Evolutionary conservation across 352 stramenopile species (phyloP), one percentile per base, ranked within the genome.

Genomic region (Phytopythium cucurbitacearum): DNA sequence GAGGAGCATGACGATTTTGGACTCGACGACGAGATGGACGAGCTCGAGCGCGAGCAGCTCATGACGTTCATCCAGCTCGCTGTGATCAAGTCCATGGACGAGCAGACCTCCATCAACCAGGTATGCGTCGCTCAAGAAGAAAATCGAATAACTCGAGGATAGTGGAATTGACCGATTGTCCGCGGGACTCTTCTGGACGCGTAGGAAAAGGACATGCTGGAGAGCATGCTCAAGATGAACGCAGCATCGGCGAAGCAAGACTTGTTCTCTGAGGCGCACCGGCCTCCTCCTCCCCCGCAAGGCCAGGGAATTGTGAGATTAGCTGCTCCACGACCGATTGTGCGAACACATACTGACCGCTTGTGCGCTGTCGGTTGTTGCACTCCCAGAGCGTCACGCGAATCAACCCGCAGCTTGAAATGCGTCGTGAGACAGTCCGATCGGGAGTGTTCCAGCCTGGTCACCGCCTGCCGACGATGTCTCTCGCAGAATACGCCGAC

Each of bases 391-490:
- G 81, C 50, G 75, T 93, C 48, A 95, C 84, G 36, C 80, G 82
- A 28, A 94, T 94, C 57, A 89, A 91, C 43, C 80, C 80, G 33
- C 76, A 87, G 67, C 86, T 95, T 59, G 78, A 91, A 54, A 94
- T 95, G 78, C 70, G 71, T n/a, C 77, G 79, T n/a, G 85, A 97
- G 60, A 85, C 73, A n/a, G 72, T 97, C 54, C 77, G 79, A 12
- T 89, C 81, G 39, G 57, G 77, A 7, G 95, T 99, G 16, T 99
- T 99, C 75, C 82, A 96, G 62, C 94, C 95, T 32, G 87, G 87
- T n/a, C 96, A 98, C 71, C 96, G 95, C 50, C 78, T 97, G 51
- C 96, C 96, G 12, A 99, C 95, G 15, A 98, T 98, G 90, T 89
- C 88, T 42, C 65, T 99, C 12, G 84, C 97, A 48, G 92, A 98